phyloP scores from a whole-genome alignment of 768 basidiomycete species.

The Pulveroboletus frians region DNA sequence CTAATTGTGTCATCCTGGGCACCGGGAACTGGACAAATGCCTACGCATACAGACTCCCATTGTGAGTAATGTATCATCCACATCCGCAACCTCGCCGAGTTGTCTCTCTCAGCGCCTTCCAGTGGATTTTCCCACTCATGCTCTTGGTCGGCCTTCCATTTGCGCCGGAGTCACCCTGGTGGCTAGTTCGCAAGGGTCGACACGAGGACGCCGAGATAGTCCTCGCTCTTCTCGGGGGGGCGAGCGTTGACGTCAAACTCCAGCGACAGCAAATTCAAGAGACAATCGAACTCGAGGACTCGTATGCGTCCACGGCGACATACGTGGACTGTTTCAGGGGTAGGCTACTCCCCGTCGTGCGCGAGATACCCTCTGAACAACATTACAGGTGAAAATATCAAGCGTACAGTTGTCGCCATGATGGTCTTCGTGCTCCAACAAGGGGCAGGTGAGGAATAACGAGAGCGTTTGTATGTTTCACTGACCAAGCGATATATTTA shows the following conservation, averaged over 20 bases:
- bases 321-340: constrained; percentile 33
- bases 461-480: not conserved
- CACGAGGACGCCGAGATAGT: constrained; percentile 21
- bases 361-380: not conserved
- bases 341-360: not conserved
- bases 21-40: constrained; percentile 18
- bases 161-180: constrained; percentile 32
- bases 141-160: constrained; percentile 29
- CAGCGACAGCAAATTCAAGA: constrained; percentile 24
- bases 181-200: constrained; percentile 30
- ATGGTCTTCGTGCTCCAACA: constrained; percentile 31
- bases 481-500: not conserved
- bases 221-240: constrained; percentile 18
- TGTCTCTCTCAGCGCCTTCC: constrained; percentile 19
- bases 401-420: constrained; percentile 25
- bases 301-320: constrained; percentile 22
- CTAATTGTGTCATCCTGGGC: constrained; percentile 22
- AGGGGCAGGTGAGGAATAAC: constrained; percentile 12
- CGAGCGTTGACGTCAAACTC: constrained; percentile 20
- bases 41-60: constrained; percentile 25
- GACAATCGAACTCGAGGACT: constrained; percentile 29
- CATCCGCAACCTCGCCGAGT: not conserved
- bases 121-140: constrained; percentile 32
- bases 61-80: constrained; percentile 11
- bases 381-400: constrained; percentile 18